Evolutionary conservation across 441 rosid species (phyloP).

Genomic region (Omphalea diandra): DNA sequence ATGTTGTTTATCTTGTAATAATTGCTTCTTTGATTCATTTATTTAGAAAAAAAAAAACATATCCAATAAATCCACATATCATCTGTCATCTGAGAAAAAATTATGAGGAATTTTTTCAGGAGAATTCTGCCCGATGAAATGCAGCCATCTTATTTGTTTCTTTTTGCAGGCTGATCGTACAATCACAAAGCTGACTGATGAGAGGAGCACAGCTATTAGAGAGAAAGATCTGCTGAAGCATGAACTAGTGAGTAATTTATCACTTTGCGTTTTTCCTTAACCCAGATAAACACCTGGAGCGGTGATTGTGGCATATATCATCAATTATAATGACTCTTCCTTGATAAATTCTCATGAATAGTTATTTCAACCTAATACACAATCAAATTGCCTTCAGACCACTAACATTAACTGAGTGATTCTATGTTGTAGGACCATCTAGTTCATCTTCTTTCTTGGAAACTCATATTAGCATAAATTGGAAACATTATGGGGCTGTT

Average conservation of each 20-base stretch:
- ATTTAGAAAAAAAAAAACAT: too few species aligned
- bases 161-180: constrained; percentile 44
- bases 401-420: too few species aligned
- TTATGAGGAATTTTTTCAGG: not conserved
- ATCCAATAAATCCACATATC: too few species aligned
- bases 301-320: too few species aligned
- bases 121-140: not conserved
- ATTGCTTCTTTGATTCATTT: too few species aligned
- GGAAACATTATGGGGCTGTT: not conserved
- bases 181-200: constrained; percentile 39
- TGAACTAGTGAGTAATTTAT: constrained; percentile 37
- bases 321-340: too few species aligned
- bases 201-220: constrained; percentile 27
- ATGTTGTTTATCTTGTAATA: too few species aligned
- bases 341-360: too few species aligned
- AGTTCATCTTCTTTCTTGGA: not conserved
- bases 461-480: too few species aligned
- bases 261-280: not conserved
- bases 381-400: too few species aligned
- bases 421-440: not conserved
- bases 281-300: not conserved
- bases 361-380: too few species aligned
- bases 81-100: not conserved
- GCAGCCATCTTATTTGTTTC: not conserved
- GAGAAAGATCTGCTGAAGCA: constrained; percentile 41